A percentile compares a stretch with the other conserved stretches of the same genome.
phyloP scores from a whole-genome alignment of 768 basidiomycete species.

The Cubamyces lactineus region DNA sequence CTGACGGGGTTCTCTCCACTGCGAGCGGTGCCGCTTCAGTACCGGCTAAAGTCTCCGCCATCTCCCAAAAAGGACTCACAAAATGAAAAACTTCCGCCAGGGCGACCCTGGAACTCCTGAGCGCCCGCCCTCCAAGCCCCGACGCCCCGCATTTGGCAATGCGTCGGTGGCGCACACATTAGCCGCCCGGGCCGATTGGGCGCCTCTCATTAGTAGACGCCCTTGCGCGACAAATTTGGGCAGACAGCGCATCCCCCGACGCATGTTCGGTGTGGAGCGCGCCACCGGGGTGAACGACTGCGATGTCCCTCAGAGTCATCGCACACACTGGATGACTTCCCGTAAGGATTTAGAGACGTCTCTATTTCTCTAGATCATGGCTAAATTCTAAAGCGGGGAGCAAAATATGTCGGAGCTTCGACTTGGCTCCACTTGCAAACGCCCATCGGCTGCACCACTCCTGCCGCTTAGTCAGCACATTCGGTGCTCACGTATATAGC shows the following conservation, averaged over 20 bases:
- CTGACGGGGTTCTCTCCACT: background rate
- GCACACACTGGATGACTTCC: no score
- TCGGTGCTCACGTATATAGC: no score
- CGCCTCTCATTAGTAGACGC: background rate
- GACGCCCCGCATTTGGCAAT: slow-evolving; percentile 5
- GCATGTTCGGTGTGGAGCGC: background rate
- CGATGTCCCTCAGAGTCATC: background rate
- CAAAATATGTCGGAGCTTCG: no score
- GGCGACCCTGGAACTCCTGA: background rate
- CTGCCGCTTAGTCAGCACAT: no score
- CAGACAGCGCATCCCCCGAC: no score
- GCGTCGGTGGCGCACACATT: background rate
- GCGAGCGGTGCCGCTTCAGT: background rate
- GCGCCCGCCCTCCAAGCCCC: background rate
- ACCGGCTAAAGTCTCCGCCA: slow-evolving; percentile 2
- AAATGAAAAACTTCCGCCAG: background rate
- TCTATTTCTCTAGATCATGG: no score
- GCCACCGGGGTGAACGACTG: background rate
- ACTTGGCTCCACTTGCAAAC: no score
- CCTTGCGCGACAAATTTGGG: background rate
- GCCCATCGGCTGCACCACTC: no score
- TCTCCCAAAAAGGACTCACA: background rate
- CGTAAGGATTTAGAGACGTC: no score
- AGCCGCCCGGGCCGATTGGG: background rate
- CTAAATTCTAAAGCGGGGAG: no score